A percentile compares a stretch with the other conserved stretches of the same genome.
Evolutionary conservation across 2,329 filamentous ascomycete genomes (phyloP).

Genomic region (Pyrenophora teres): DNA sequence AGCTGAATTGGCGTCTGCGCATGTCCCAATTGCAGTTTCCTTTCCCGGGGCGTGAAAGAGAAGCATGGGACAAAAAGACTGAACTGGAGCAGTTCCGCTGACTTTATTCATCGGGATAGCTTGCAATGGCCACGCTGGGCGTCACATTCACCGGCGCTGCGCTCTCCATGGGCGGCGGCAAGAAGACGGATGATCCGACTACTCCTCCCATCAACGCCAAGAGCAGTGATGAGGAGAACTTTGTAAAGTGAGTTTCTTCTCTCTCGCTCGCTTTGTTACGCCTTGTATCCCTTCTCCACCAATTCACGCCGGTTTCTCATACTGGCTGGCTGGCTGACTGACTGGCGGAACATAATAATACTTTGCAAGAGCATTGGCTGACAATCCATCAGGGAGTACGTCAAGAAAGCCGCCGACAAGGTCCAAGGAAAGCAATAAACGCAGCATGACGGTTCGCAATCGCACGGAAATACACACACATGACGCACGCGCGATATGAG

Average conservation of each 20-base stretch:
- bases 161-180: conserved; percentile 44
- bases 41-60: no score
- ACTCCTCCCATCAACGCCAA: conserved; percentile 65
- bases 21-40: no score
- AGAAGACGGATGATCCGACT: conserved; percentile 50
- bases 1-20: no score
- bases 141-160: conserved; percentile 43
- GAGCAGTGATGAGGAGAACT: conserved; percentile 71
- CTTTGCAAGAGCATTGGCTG: no score
- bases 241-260: conserved; percentile 63
- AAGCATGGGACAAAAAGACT: no score
- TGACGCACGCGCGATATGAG: no score
- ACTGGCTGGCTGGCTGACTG: no score
- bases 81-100: background rate
- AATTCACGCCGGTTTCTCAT: no score
- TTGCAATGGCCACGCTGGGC: conserved; percentile 61
- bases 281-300: no score
- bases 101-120: conserved; percentile 48
- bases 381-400: conserved; percentile 37
- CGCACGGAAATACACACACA: background rate
- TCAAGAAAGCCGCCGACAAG: conserved; percentile 46
- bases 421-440: conserved; percentile 27
- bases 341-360: no score
- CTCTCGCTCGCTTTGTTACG: no score
- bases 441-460: no score